These are phyloP conservation scores for Ceratobasidium sp. DNA, from an alignment of 1,284 basidiomycete genomes.

Conservation along the genomic window DNA sequence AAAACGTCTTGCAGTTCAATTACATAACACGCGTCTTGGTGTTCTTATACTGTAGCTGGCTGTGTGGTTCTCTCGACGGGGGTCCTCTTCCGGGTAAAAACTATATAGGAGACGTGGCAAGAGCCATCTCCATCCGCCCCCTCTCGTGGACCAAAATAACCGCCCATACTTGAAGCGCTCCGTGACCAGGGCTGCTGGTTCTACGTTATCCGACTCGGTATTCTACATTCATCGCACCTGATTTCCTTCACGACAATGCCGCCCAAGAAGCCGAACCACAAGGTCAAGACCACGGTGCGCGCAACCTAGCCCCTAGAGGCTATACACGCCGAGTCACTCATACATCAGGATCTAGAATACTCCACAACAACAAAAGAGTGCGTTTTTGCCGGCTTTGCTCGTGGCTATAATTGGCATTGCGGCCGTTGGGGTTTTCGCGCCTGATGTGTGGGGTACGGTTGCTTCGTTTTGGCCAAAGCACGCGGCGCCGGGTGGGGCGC, in stretches of 20 bases:
- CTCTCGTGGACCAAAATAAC: background rate
- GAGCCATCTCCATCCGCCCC: background rate
- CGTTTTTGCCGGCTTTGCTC: conserved; percentile 19
- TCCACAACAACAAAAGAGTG: conserved; percentile 32
- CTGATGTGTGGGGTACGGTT: background rate
- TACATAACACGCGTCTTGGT: conserved; percentile 1
- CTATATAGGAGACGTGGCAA: background rate
- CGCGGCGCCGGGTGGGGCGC: background rate
- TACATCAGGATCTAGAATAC: too few species aligned
- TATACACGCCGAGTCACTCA: background rate
- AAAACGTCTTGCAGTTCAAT: background rate
- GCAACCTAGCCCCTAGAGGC: background rate
- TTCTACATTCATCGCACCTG: background rate
- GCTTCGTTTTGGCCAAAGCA: background rate
- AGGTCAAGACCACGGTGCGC: too few species aligned
- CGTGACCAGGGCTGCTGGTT: background rate
- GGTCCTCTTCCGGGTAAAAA: background rate
- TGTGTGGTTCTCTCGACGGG: background rate
- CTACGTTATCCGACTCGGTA: background rate
- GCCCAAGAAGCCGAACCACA: background rate
- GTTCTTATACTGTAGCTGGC: too few species aligned
- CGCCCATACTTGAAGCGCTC: conserved; percentile 9
- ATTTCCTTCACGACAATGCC: background rate
- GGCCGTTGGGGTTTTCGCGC: conserved; percentile 18
- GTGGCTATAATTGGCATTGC: conserved; percentile 37